These are phyloP conservation scores for Antrodiella citrinella DNA, from an alignment of 768 basidiomycete genomes.

Conservation along the genomic window DNA sequence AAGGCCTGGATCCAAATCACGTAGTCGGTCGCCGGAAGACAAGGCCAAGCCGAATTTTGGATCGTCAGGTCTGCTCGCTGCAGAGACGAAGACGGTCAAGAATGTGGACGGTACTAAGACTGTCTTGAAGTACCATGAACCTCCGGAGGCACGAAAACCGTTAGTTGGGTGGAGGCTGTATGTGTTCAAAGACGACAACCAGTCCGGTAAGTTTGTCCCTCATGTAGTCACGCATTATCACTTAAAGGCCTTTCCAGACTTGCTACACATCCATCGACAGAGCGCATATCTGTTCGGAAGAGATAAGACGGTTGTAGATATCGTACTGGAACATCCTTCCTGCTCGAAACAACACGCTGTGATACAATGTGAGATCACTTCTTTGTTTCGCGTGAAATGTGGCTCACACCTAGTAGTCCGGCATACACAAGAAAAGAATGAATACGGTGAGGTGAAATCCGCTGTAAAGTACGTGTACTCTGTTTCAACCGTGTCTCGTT, in stretches of 20 bases:
- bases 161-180: conserved; percentile 87
- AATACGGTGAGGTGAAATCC: conserved; percentile 73
- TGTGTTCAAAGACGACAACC: conserved; percentile 93
- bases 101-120: conserved; percentile 68
- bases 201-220: conserved; percentile 70
- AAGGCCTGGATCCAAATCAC: conserved; percentile 35
- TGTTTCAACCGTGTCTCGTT: background rate
- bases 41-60: conserved; percentile 87
- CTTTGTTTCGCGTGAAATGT: background rate
- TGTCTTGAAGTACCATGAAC: conserved; percentile 96
- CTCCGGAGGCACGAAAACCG: conserved; percentile 95
- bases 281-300: conserved; percentile 92
- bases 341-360: conserved; percentile 98
- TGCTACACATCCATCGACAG: conserved; percentile 88
- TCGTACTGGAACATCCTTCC: conserved; percentile 90
- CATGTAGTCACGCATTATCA: background rate
- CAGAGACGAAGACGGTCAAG: conserved; percentile 89
- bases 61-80: conserved; percentile 85
- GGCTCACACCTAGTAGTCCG: conserved; percentile 44
- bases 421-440: conserved; percentile 78
- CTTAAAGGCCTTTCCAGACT: conserved; percentile 39
- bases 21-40: conserved; percentile 32
- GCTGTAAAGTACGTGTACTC: conserved; percentile 64
- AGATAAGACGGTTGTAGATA: conserved; percentile 79
- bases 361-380: conserved; percentile 70